Conservation (phyloP, 768 basidiomycete genomes). For the Tricholoma terreum region DNA sequence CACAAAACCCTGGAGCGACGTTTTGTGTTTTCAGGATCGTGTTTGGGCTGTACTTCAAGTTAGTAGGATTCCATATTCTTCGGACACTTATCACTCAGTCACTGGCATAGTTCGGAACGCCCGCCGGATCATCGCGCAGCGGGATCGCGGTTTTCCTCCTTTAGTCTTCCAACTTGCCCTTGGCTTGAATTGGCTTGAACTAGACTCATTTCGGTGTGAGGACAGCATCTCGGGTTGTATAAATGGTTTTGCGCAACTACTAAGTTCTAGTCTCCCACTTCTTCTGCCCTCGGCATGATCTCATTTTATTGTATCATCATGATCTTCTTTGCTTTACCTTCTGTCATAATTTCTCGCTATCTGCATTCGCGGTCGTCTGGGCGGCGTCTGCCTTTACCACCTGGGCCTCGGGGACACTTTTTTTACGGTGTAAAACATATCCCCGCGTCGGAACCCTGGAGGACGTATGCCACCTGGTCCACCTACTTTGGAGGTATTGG, state of each 20-base stretch:
- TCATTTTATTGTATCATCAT: conserved; percentile 2
- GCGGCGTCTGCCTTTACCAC: conserved; percentile 19
- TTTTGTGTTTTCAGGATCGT: no score
- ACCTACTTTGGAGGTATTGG: conserved; percentile 18
- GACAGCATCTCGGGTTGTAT: not conserved
- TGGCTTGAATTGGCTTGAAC: no score
- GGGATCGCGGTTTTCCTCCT: no score
- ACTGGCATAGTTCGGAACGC: no score
- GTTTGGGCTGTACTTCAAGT: no score
- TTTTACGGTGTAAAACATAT: conserved; percentile 24
- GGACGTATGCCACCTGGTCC: conserved; percentile 24
- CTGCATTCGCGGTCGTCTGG: not conserved
- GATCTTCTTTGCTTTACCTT: conserved; percentile 3
- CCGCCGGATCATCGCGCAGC: no score
- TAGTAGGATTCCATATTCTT: no score
- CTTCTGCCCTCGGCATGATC: conserved; percentile 4
- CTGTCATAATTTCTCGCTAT: not conserved
- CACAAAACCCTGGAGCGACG: no score
- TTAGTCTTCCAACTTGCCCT: no score
- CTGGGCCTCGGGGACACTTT: conserved; percentile 22
- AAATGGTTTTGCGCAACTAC: not conserved
- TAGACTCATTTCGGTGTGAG: not conserved
- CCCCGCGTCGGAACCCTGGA: conserved; percentile 24
- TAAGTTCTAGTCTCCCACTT: not conserved
- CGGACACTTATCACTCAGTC: no score